phyloP scores from a whole-genome alignment of 305 asterid genomes.

The Fraxinus baroniana region DNA sequence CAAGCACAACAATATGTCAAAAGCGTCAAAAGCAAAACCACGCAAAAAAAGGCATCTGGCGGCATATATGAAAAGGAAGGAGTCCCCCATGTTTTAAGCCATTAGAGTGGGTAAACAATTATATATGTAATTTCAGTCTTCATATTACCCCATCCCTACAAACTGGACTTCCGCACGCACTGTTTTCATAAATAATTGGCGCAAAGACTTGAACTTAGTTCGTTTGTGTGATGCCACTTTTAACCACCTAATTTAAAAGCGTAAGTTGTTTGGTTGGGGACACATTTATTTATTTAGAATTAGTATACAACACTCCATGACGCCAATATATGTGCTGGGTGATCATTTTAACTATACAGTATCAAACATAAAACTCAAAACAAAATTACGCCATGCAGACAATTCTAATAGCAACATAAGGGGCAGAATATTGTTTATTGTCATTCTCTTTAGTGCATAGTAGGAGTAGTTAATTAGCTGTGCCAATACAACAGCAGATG shows the following conservation, averaged over 20 bases:
- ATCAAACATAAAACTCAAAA: neutral
- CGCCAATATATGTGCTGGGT: neutral
- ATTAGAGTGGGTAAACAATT: neutral
- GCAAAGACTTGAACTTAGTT: neutral
- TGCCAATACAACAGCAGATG: neutral
- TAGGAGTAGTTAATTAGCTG: neutral
- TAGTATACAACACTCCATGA: neutral
- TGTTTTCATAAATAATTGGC: neutral
- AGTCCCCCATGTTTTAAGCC: neutral
- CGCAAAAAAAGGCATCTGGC: neutral
- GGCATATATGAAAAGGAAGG: neutral
- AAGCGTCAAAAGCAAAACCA: neutral
- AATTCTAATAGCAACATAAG: neutral
- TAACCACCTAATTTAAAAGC: neutral
- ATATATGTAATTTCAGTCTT: neutral
- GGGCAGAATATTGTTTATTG: neutral
- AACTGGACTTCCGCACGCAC: neutral
- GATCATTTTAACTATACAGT: neutral
- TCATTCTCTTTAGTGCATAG: neutral
- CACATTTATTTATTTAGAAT: too few species aligned
- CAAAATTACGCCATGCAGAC: neutral
- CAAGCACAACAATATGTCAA: constrained; percentile 6
- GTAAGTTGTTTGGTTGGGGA: neutral
- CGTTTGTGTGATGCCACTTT: neutral
- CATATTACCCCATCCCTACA: neutral